Base-by-base conservation (phyloP, 2,329 filamentous ascomycete genomes). In the Penicillium sp. region DNA sequence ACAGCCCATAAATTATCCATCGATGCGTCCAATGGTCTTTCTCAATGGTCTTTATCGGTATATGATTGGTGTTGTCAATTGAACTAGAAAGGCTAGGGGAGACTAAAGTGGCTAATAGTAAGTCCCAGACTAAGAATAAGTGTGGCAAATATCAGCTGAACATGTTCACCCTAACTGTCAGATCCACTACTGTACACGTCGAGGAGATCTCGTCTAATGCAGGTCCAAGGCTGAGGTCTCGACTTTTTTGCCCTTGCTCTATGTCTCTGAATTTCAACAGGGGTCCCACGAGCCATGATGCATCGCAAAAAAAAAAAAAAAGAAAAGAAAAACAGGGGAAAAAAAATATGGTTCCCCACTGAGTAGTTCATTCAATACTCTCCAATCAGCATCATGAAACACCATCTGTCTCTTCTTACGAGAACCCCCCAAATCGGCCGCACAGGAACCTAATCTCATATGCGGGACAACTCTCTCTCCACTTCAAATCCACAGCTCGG, bases 401-500 rank as follows among this genome's bases (percentile, higher is more conserved):
- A 17, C 41, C 48, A 48, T 55, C 19, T 54, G 33, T 57, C 50
- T 57, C 46, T 47, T 57, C 45, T 41, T n/a, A 45, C 15, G 41
- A 19, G 51, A 46, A 51, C 40, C 23, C 40, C 40, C 54, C 56
- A 59, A 61, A 62, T 63, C 61, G 59, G 47, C 53, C 41, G 51
- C 33, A 58, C 52, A 60, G 55, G 50, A 66, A 66, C 63, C 48
- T 64, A 66, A 66, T 66, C 63, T 59, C 58, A 31, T 27, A 27
- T 47, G 53, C 31, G 27, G 37, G 42, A 21, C 49, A 57, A 48
- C 13, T 29, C 21, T 53, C 29, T 38, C 58, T 27, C 59, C 58
- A 59, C 58, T 56, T n/a, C 13, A 13, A 35, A 41, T 21, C 25
- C 21, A 41, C 55, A 47, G 46, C 51, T 51, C 33, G 49, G 35